Percentiles rank a stretch among this genome's conserved stretches.
These are phyloP conservation scores for Phaseolus coccineus DNA, from an alignment of 331 rosid species.

Conservation along the genomic window DNA sequence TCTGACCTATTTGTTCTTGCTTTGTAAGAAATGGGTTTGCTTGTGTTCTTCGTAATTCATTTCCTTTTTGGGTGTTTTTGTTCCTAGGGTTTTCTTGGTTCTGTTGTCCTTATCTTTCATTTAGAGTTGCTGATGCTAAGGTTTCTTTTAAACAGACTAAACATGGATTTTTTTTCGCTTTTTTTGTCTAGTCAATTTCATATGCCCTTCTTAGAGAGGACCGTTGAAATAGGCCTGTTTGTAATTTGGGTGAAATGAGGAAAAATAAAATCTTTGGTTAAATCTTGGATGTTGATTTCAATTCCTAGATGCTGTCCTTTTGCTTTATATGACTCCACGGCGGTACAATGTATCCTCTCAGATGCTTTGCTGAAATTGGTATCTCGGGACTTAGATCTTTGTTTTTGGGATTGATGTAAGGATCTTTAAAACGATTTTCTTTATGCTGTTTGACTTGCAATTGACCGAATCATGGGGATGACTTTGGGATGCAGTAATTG, in stretches of 20 bases:
- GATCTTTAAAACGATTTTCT: conserved; percentile 13
- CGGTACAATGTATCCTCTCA: conserved; percentile 8
- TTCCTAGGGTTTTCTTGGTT: conserved; percentile 34
- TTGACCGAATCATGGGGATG: conserved; percentile 28
- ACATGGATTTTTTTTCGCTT: background rate
- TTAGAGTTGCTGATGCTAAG: conserved; percentile 33
- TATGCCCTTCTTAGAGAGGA: conserved; percentile 29
- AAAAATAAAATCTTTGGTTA: conserved; percentile 29
- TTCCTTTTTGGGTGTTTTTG: background rate
- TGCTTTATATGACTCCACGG: background rate
- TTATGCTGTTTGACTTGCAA: conserved; percentile 30
- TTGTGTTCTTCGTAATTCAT: background rate
- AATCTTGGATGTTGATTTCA: conserved; percentile 41
- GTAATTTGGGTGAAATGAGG: conserved; percentile 42
- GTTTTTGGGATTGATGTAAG: conserved; percentile 29
- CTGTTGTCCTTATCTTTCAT: conserved; percentile 25
- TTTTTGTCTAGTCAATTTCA: conserved; percentile 2
- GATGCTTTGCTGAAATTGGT: conserved; percentile 32
- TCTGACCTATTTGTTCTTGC: background rate
- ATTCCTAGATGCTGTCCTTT: background rate
- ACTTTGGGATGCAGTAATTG: conserved; percentile 28
- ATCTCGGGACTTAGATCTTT: conserved; percentile 19
- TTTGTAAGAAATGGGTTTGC: conserved; percentile 39
- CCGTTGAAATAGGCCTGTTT: conserved; percentile 17
- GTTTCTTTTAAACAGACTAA: conserved; percentile 36